Percentiles rank a stretch among this genome's conserved stretches.
Evolutionary conservation across 2,329 filamentous ascomycete genomes (phyloP).

Genomic region (Aspergillus ruber): DNA sequence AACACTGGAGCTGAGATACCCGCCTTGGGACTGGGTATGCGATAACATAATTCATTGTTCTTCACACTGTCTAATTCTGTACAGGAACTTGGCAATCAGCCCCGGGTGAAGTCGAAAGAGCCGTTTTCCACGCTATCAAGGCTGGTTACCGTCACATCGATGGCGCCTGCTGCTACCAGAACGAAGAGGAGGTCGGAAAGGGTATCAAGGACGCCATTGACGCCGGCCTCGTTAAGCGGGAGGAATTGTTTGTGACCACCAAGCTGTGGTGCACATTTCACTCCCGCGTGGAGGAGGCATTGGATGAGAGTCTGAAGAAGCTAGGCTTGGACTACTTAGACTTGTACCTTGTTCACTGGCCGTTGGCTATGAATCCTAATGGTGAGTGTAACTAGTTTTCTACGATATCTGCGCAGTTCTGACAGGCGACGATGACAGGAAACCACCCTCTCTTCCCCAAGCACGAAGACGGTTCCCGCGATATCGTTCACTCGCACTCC

Average conservation of each 20-base stretch:
- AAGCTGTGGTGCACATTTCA: conserved; percentile 83
- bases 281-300: conserved; percentile 59
- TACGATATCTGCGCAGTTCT: not conserved
- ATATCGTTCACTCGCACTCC: conserved; percentile 62
- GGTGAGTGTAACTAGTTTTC: conserved; percentile 36
- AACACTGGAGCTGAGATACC: conserved; percentile 61
- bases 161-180: conserved; percentile 32
- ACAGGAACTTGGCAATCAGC: conserved; percentile 60
- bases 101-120: conserved; percentile 52
- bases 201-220: conserved; percentile 55
- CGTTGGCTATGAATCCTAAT: conserved; percentile 68
- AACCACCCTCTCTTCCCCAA: conserved; percentile 58
- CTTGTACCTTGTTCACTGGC: conserved; percentile 78
- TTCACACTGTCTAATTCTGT: conserved; percentile 3
- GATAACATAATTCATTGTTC: not conserved
- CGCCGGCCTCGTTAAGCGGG: conserved; percentile 60
- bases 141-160: conserved; percentile 39
- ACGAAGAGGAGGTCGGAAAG: conserved; percentile 76
- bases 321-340: conserved; percentile 77
- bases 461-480: conserved; percentile 64
- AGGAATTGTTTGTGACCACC: conserved; percentile 75
- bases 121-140: conserved; percentile 53
- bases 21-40: conserved; percentile 56
- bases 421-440: conserved; percentile 10
- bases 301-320: conserved; percentile 66